phyloP scores from a whole-genome alignment of 768 basidiomycete genomes.

The Gymnopilus dilepis region DNA sequence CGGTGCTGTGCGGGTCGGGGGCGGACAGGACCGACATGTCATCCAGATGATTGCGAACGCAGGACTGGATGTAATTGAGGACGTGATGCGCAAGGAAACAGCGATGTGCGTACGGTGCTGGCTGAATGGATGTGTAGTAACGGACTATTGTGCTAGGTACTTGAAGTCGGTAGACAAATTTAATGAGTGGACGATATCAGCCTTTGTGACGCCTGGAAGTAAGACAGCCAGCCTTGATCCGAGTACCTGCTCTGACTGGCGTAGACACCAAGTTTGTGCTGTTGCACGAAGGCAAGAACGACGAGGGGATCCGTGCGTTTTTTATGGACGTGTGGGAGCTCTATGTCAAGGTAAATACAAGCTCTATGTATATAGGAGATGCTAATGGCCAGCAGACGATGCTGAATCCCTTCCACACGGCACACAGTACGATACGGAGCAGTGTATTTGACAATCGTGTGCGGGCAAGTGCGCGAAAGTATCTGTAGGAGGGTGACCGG shows the following conservation, averaged over 20 bases:
- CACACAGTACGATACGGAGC: constrained; percentile 84
- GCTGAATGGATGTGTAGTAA: constrained; percentile 16
- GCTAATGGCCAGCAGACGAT: constrained; percentile 58
- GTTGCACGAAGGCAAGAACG: constrained; percentile 94
- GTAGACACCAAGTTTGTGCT: constrained; percentile 95
- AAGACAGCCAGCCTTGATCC: constrained; percentile 37
- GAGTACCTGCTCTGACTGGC: constrained; percentile 23
- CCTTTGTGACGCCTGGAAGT: constrained; percentile 96
- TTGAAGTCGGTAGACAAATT: constrained; percentile 95
- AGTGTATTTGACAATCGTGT: constrained; percentile 83
- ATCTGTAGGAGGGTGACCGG: constrained; percentile 55
- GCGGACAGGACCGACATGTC: constrained; percentile 89
- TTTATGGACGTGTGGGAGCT: constrained; percentile 97
- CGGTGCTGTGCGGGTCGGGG: constrained; percentile 71
- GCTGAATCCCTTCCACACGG: constrained; percentile 96
- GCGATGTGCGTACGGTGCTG: constrained; percentile 62
- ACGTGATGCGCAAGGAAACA: constrained; percentile 83
- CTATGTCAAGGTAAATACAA: constrained; percentile 83
- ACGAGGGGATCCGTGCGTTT: constrained; percentile 93
- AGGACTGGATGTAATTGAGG: constrained; percentile 93
- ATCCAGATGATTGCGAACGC: constrained; percentile 99
- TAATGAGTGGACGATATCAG: constrained; percentile 98
- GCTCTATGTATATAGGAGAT: neutral
- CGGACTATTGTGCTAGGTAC: constrained; percentile 65
- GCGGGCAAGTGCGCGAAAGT: constrained; percentile 83